Evolutionary conservation across 139 green algal species (phyloP).

Genomic region (Bryopsis sp.): DNA sequence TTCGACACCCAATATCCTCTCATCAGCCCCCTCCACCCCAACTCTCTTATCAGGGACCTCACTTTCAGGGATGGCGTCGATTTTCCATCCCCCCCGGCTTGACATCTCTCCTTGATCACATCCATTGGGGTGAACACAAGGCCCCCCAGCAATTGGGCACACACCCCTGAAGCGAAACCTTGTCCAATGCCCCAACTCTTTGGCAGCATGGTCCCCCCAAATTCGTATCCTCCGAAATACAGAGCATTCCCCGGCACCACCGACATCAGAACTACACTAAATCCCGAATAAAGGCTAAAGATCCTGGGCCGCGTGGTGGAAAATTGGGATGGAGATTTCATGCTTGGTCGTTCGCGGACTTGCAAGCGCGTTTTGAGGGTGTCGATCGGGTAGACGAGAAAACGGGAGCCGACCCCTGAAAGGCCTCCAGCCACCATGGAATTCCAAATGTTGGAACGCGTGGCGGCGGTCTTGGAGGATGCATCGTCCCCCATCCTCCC

Average conservation of each 20-base stretch:
- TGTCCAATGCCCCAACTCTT: not conserved
- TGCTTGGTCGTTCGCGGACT: not conserved
- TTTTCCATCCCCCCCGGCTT: not conserved
- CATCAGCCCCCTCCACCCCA: not conserved
- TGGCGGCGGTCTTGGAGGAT: no score
- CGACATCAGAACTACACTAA: not conserved
- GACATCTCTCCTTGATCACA: not conserved
- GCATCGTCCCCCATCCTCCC: no score
- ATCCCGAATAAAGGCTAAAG: not conserved
- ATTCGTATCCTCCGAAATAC: not conserved
- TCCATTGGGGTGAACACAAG: not conserved
- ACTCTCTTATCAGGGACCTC: not conserved
- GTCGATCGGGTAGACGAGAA: not conserved
- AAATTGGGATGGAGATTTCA: no score
- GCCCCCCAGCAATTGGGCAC: not conserved
- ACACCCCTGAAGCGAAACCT: not conserved
- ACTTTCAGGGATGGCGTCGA: no score
- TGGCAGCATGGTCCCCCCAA: not conserved
- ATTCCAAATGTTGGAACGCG: no score
- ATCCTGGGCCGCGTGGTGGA: not conserved
- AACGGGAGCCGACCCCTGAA: not conserved
- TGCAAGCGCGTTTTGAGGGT: not conserved
- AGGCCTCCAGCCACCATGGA: not conserved
- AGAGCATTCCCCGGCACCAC: not conserved
- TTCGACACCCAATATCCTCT: constrained; percentile 1